phyloP scores from a whole-genome alignment of 2,329 filamentous ascomycete species.

The Grosmannia penicillata region DNA sequence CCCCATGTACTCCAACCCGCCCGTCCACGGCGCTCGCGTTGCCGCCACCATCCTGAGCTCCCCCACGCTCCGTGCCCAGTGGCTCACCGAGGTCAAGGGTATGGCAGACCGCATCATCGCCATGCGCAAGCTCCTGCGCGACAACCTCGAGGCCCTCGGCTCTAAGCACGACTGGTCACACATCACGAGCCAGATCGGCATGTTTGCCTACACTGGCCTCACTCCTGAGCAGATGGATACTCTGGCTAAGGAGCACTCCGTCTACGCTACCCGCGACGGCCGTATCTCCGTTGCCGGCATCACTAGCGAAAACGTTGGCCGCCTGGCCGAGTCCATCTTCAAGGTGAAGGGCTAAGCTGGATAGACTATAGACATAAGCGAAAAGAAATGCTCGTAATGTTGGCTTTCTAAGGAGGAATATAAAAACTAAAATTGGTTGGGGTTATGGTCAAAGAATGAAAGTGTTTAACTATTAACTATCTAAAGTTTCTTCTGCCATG shows the following conservation, averaged over 20 bases:
- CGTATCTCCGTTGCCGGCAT: constrained; percentile 78
- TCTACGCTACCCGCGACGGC: constrained; percentile 91
- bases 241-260: constrained; percentile 88
- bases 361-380: neutral
- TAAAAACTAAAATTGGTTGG: too few relatives aligned
- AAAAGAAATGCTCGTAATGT: constrained; percentile 1
- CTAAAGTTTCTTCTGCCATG: too few relatives aligned
- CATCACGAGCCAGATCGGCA: constrained; percentile 97
- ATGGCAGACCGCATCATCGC: constrained; percentile 99
- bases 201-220: constrained; percentile 97
- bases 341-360: constrained; percentile 54
- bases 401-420: too few relatives aligned
- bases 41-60: constrained; percentile 86
- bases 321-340: constrained; percentile 71
- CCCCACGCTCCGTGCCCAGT: constrained; percentile 73
- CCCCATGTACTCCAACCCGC: constrained; percentile 95
- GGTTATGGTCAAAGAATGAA: too few relatives aligned
- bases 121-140: constrained; percentile 89
- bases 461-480: too few relatives aligned
- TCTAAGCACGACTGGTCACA: constrained; percentile 97
- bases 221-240: constrained; percentile 81
- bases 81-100: constrained; percentile 90
- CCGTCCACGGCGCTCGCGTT: constrained; percentile 89
- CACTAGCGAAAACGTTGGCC: constrained; percentile 63
- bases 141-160: constrained; percentile 87